These are phyloP conservation scores for Pestalotiopsis fici DNA, from an alignment of 2,329 filamentous ascomycete genomes.

Conservation along the genomic window DNA sequence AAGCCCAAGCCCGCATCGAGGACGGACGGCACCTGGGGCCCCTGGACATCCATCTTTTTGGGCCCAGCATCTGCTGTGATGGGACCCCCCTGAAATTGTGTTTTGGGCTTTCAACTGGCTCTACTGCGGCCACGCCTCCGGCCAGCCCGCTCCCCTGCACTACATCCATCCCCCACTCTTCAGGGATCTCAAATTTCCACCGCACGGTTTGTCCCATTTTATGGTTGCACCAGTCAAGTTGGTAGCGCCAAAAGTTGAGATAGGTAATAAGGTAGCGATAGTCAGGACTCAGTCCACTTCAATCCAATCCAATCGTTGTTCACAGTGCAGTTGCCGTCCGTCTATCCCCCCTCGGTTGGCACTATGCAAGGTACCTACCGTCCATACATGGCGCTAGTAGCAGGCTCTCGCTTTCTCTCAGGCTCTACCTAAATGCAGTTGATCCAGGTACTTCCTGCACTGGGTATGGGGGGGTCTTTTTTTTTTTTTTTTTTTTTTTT, in stretches of 20 bases:
- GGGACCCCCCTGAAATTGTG: background rate
- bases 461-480: too few relatives aligned
- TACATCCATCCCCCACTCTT: background rate
- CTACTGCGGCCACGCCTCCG: background rate
- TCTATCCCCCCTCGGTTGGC: background rate
- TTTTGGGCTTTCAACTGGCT: background rate
- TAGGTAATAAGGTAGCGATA: background rate
- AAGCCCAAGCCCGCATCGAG: background rate
- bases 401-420: too few relatives aligned
- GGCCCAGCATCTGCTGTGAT: background rate
- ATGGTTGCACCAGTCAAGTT: background rate
- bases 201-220: slow-evolving; percentile 5
- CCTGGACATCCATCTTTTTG: background rate
- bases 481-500: too few relatives aligned
- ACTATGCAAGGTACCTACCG: background rate
- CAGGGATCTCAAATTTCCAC: slow-evolving; percentile 7
- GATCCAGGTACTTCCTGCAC: too few relatives aligned
- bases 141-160: background rate
- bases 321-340: background rate
- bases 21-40: background rate
- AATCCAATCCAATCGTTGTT: background rate
- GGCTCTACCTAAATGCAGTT: too few relatives aligned
- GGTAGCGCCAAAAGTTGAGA: background rate
- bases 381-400: too few relatives aligned
- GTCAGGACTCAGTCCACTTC: background rate